Conservation (phyloP, 805 yeast genomes). For the Barnettozyma californica region DNA sequence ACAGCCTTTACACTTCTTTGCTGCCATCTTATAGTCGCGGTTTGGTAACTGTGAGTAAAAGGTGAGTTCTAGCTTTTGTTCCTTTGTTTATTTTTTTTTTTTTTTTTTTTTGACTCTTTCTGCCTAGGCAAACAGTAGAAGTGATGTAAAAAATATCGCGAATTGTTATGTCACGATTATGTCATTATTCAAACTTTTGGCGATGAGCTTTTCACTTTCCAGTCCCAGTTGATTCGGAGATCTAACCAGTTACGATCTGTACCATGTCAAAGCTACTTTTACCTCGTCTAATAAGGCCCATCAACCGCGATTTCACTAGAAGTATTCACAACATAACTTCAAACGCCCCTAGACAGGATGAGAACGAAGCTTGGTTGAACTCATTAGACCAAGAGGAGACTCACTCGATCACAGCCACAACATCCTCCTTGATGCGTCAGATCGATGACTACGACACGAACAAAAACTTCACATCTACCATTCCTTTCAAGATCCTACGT, state of each 20-base stretch:
- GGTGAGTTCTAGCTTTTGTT: background rate
- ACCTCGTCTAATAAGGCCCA: background rate
- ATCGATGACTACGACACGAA: constrained; percentile 7
- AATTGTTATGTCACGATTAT: background rate
- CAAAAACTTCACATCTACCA: background rate
- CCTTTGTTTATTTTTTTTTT: background rate
- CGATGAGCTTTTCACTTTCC: background rate
- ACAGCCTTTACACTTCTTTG: constrained; percentile 39
- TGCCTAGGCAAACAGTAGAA: background rate
- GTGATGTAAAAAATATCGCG: background rate
- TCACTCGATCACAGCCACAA: no score
- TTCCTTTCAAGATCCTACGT: constrained; percentile 4
- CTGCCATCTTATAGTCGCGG: constrained; percentile 1
- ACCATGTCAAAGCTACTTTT: background rate
- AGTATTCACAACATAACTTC: constrained; percentile 24
- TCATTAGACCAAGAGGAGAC: background rate
- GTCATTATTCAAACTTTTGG: background rate
- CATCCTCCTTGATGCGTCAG: background rate
- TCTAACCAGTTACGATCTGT: background rate
- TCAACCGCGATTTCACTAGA: background rate
- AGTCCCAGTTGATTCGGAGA: background rate
- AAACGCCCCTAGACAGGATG: constrained; percentile 37
- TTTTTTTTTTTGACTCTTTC: background rate
- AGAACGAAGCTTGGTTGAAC: constrained; percentile 29
- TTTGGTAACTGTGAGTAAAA: background rate